Base-by-base conservation (phyloP, 306 rosid genomes). In the Lathyrus sativus region DNA sequence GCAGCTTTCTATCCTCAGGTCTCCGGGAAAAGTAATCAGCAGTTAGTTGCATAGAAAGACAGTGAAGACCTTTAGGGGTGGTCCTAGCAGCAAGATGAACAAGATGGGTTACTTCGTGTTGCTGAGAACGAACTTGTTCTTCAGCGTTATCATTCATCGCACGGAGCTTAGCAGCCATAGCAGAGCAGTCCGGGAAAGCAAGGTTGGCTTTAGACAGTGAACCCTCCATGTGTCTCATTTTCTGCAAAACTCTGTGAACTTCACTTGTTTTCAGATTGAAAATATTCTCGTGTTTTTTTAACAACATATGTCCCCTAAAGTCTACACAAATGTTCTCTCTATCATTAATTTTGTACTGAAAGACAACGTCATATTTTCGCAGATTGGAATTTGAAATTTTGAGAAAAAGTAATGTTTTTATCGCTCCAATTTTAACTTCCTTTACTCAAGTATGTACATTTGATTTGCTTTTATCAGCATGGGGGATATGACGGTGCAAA, bases 31-130 rank as follows among this genome's bases (percentile, higher is more conserved):
- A 95, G 85, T 83, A 95, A 68, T 88, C 92, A 37, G 91, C 68
- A 50, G 97, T 95, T 73, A 91, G 78, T 41, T 70, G 87, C 97
- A 95, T 88, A 31, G 97, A 85, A 72, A 95, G 96, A 82, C 99
- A 95, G 76, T 95, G 99, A 63, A 91, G 85, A 39, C 96, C 97
- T 78, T 87, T 95, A 0, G 91, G 82, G 54, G 92, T 83, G 43
- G 95, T 95, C 76, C 95, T 87, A 73, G 91, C 87, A 71, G 97
- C 96, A 45, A 95, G 91, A 81, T 79, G 82, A 79, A 81, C 76
- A 69, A 90, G 95, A 87, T 62, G 77, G 51, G 80, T 9, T 74
- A 76, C 86, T 81, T 91, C 84, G 55, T 77, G 71, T 76, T 58
- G 85, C 73, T 87, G 88, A 38, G 80, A 37, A 66, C 63, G 84